phyloP scores from a whole-genome alignment of 2,329 filamentous ascomycete genomes.

The Oidium heveae region DNA sequence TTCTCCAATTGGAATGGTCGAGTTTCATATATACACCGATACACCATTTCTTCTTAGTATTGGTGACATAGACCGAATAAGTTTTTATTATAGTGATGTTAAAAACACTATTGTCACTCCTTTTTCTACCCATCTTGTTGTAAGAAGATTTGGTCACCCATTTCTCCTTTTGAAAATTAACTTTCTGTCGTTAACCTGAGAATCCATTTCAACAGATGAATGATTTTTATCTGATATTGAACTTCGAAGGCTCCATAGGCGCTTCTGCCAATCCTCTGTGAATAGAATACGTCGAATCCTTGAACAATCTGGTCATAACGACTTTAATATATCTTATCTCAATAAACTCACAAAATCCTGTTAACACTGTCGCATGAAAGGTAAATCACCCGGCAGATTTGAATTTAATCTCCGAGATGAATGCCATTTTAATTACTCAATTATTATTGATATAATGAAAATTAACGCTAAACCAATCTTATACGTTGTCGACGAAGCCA shows the following conservation, averaged over 20 bases:
- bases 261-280: background rate
- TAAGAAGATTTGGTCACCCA: background rate
- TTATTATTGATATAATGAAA: constrained; percentile 2
- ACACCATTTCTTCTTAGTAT: background rate
- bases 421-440: background rate
- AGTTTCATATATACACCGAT: background rate
- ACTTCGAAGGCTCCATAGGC: background rate
- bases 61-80: background rate
- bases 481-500: constrained; percentile 1
- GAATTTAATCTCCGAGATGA: background rate
- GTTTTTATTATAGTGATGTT: background rate
- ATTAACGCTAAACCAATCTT: constrained; percentile 1
- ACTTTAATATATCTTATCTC: background rate
- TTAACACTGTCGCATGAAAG: too few relatives aligned
- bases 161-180: background rate
- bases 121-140: background rate
- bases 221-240: background rate
- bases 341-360: background rate
- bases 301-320: background rate
- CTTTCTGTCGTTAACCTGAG: background rate
- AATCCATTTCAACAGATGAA: background rate
- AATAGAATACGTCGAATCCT: background rate
- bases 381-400: background rate
- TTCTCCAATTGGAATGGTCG: background rate
- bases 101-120: background rate